Evolutionary conservation across 176 grass and related monocot species (phyloP).

Genomic region (Eremochloa ophiuroides): DNA sequence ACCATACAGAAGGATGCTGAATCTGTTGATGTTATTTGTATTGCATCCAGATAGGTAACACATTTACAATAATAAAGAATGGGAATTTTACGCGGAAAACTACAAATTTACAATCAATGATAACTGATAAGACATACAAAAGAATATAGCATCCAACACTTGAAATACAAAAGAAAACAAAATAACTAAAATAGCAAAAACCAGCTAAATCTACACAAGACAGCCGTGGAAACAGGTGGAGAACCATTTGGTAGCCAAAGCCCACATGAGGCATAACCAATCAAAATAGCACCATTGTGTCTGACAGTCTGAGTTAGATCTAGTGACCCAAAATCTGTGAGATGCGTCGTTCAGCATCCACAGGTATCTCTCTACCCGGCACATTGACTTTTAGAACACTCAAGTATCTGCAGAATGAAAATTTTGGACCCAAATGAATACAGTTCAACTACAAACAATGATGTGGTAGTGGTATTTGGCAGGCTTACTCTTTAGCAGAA

Average conservation of each 20-base stretch:
- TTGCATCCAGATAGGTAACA: neutral
- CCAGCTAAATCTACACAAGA: constrained; percentile 10
- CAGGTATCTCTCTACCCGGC: constrained; percentile 86
- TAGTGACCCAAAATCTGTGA: constrained; percentile 56
- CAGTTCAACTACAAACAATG: neutral
- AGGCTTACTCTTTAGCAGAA: constrained; percentile 73
- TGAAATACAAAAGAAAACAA: neutral
- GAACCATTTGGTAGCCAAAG: neutral
- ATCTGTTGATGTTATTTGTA: neutral
- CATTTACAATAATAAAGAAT: constrained; percentile 13
- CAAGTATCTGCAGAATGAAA: constrained; percentile 50
- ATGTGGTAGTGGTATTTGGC: neutral
- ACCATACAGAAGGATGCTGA: neutral
- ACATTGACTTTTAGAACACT: constrained; percentile 73
- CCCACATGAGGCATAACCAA: neutral
- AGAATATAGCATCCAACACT: neutral
- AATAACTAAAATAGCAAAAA: constrained; percentile 3
- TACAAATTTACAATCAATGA: constrained; percentile 22
- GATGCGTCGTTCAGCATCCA: constrained; percentile 75
- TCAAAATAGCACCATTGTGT: neutral
- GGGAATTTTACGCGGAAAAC: neutral
- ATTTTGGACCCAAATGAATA: neutral
- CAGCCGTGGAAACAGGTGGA: neutral
- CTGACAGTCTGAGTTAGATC: constrained; percentile 1
- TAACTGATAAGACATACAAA: constrained; percentile 6